Evolutionary conservation across 2,329 filamentous ascomycete genomes (phyloP), one percentile per base, ranked within the genome.

Genomic region (Trichothecium sympodiale): DNA sequence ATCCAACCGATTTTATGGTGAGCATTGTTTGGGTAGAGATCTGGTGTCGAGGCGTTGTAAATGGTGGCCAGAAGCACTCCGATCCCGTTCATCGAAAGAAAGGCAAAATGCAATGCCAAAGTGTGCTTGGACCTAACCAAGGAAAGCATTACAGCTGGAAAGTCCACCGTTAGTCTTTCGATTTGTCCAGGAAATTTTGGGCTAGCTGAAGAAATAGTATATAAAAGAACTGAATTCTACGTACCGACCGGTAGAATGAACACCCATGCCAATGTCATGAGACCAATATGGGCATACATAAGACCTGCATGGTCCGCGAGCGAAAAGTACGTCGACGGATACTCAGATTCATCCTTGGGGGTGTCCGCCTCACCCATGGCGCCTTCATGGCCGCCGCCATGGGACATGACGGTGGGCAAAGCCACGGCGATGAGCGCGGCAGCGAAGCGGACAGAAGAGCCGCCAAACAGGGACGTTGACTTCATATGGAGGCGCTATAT

Each of bases 1-100:
- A 84, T 67, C 89, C 89, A 96, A 37, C 87, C 87, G 30, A 89
- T 70, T 55, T 83, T 87, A 62, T 87, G 79, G 56, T 95, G 88
- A n/a, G 81, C 74, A 52, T 94, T 94, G 52, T 83, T 80, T 23
- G 78, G 77, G 54, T 94, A 95, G 16, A 95, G 63, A 51, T 94
- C 84, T 1, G 87, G 86, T 0, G 86, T 94, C 43, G 73, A 77
- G 39, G 72, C 68, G 54, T 91, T 86, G 64, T 94, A 94, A 25
- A 85, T 62, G 34, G 74, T 69, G 7, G 74, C 77, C 17, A 83
- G 53, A 12, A 84, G 50, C 17, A 88, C 46, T 14, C 80, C 83
- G 2, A 80, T 46, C 3, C 65, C 68, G 51, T 87, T 85, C 26
- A 69, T 53, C 2, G 67, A 59, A 30, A 83, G 55, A 54, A 89